These are phyloP conservation scores for Sclerotinia trifoliorum DNA, from an alignment of 2,329 filamentous ascomycete species.

Conservation along the genomic window DNA sequence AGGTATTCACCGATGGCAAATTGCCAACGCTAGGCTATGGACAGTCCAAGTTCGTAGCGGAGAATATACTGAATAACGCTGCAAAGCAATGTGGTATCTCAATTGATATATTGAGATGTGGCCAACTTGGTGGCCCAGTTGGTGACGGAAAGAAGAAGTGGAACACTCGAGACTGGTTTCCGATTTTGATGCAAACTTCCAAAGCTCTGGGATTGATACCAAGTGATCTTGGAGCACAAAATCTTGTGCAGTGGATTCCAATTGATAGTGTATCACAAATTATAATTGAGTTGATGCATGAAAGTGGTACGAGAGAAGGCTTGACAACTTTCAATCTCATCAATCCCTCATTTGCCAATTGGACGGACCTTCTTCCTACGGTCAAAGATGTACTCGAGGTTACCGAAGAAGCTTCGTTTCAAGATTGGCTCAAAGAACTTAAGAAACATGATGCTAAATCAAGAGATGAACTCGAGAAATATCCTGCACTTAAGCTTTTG, in stretches of 20 bases:
- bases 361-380: neutral
- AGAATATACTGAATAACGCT: constrained; percentile 44
- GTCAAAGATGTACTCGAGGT: neutral
- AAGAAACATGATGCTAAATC: neutral
- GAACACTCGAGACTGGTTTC: constrained; percentile 54
- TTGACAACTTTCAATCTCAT: neutral
- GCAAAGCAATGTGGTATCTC: constrained; percentile 43
- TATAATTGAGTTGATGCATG: neutral
- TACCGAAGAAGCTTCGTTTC: neutral
- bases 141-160: constrained; percentile 46
- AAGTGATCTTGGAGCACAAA: constrained; percentile 37
- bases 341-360: neutral
- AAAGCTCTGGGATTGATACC: neutral
- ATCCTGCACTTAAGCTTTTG: constrained; percentile 51
- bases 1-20: constrained; percentile 37
- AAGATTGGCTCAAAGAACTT: neutral
- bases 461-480: constrained; percentile 45
- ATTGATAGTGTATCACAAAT: constrained; percentile 27
- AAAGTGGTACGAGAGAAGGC: neutral
- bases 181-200: neutral
- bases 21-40: constrained; percentile 38
- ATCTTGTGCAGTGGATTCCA: constrained; percentile 47
- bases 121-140: constrained; percentile 47
- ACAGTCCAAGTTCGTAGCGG: constrained; percentile 32
- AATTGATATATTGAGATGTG: constrained; percentile 46